Base-by-base conservation (phyloP, 2,329 filamentous ascomycete genomes). In the Polychaeton citri region DNA sequence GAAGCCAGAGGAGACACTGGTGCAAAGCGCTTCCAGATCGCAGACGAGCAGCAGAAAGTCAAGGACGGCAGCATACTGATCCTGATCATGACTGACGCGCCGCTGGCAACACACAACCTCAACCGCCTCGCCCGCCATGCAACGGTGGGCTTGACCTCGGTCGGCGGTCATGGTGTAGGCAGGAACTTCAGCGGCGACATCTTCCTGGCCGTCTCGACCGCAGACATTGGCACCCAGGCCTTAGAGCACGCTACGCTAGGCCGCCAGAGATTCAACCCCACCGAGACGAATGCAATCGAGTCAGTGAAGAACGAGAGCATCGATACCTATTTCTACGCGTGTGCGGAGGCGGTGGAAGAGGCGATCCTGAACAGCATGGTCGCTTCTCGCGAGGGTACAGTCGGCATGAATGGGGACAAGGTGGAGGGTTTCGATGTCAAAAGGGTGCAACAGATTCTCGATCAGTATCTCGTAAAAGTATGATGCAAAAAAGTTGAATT, bases 171-270 rank as follows among this genome's bases (percentile, higher is more conserved):
- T 40, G 76, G 74, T 0, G 35, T 46, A 6, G 48, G 44, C 6
- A 63, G 66, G 30, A 79, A 79, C 43, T 65, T 64, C 8, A 79
- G 73, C 0, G 77, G 76, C 0, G 76, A 81, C 41, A 72, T 81
- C 39, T 79, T 80, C 49, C 59, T 81, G 2, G 76, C 76, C 3
- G 72, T 81, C 40, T 79, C 74, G 6, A 81, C 76, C 0, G 75
- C 63, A 3, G 40, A 45, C 10, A 30, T 42, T 20, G 42, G 40
- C 6, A 28, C 37, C 4, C 37, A 49, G 37, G 43, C 47, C 26
- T 18, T 48, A 13, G 38, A 35, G 3, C 21, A 15, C 1, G 24
- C 17, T n/a, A 15, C 19, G 5, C 8, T 15, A 6, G 32, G 32
- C 13, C 34, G 34, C 5, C 20, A 32, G 5, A 73, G 69, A 39